Conservation (phyloP, 2,329 filamentous ascomycete species). For the Metarhizium humberi region DNA sequence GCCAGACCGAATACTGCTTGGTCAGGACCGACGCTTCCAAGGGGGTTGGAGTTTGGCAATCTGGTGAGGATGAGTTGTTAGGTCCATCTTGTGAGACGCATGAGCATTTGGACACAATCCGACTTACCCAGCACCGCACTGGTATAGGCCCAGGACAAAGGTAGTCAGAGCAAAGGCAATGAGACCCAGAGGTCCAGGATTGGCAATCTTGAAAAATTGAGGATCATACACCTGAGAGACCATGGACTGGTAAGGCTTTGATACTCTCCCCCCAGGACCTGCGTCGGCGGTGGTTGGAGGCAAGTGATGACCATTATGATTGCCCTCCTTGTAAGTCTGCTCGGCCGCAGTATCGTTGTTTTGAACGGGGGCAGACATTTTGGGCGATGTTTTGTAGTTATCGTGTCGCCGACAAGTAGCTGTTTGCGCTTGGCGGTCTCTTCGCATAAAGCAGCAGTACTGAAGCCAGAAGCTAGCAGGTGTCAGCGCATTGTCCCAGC, state of each 20-base stretch:
- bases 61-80: slow-evolving; percentile 8
- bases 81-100: background rate
- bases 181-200: slow-evolving; percentile 51
- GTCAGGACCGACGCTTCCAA: slow-evolving; percentile 23
- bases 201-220: slow-evolving; percentile 38
- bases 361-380: background rate
- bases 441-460: background rate
- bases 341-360: slow-evolving; percentile 1
- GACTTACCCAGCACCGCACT: slow-evolving; percentile 40
- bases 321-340: slow-evolving; percentile 5
- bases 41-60: slow-evolving; percentile 23
- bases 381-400: background rate
- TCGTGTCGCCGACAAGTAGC: background rate
- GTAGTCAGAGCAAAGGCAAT: slow-evolving; percentile 58
- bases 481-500: background rate
- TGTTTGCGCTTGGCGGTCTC: background rate
- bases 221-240: slow-evolving; percentile 26
- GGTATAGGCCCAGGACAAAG: slow-evolving; percentile 44
- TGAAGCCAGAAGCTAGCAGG: background rate
- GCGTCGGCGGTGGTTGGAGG: background rate
- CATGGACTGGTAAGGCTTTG: slow-evolving; percentile 22
- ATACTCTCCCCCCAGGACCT: background rate
- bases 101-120: background rate
- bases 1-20: slow-evolving; percentile 27
- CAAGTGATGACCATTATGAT: background rate